These are phyloP conservation scores for Zygoascus ofunaensis DNA, from an alignment of 805 yeast genomes.

Conservation along the genomic window DNA sequence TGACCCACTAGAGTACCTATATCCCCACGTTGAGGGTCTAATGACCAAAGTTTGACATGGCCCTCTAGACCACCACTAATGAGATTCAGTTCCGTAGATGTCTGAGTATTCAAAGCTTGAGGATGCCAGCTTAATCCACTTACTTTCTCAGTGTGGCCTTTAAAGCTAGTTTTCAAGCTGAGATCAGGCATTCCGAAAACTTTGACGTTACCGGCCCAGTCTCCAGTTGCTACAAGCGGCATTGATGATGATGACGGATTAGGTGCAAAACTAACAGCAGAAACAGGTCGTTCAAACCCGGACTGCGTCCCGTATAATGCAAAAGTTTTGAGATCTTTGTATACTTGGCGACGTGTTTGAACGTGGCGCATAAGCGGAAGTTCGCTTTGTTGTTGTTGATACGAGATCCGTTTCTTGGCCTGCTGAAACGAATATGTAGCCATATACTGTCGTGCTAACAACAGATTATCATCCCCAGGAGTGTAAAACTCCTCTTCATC, in stretches of 20 bases:
- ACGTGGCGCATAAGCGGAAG: constrained; percentile 38
- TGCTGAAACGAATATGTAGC: constrained; percentile 42
- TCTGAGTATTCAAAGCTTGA: constrained; percentile 14
- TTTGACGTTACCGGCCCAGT: constrained; percentile 74
- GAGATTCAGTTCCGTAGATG: constrained; percentile 16
- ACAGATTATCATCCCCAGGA: constrained; percentile 54
- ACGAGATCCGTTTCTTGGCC: constrained; percentile 36
- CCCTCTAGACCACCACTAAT: constrained; percentile 44
- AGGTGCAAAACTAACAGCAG: constrained; percentile 43
- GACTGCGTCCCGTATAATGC: constrained; percentile 61
- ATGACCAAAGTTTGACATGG: constrained; percentile 30
- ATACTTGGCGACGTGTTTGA: constrained; percentile 38
- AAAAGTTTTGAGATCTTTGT: constrained; percentile 27
- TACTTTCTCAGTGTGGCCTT: constrained; percentile 55
- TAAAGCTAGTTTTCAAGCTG: constrained; percentile 17
- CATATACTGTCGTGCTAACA: constrained; percentile 42
- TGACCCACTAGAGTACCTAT: constrained; percentile 34
- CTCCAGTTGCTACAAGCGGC: constrained; percentile 49
- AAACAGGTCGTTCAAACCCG: constrained; percentile 59
- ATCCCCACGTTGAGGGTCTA: too few species aligned
- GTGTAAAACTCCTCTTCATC: constrained; percentile 77
- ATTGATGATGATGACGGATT: constrained; percentile 23
- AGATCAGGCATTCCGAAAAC: constrained; percentile 38
- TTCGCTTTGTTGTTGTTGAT: constrained; percentile 27
- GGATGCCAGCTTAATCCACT: constrained; percentile 64